Base-by-base conservation (phyloP, 768 basidiomycete genomes). In the Lactifluus hygrophoroides region DNA sequence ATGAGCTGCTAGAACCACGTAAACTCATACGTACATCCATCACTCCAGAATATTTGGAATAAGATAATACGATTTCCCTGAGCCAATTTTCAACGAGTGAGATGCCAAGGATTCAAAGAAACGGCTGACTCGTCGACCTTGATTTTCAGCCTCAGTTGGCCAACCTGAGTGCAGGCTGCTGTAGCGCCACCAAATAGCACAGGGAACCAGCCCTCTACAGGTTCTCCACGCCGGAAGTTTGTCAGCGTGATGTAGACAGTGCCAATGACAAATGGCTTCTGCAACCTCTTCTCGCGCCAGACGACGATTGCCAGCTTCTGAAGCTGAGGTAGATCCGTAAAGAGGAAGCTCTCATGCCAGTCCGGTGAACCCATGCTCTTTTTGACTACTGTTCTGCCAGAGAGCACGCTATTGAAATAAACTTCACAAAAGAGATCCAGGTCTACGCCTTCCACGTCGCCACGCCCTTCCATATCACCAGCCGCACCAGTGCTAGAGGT, bases 151-250 rank as follows among this genome's bases (percentile, higher is more conserved):
- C 84, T 79, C 44, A 93, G 72, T 65, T 93, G 90, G 37, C 91
- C 91, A 6, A 83, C 77, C 66, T 87, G 85, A 44, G 81, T 66
- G 64, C 83, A 79, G 23, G 74, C 74, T 30, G 76, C 72, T 40
- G 75, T 66, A 10, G 76, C 70, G 38, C 77, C 80, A 42, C 73
- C 67, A 43, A 80, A 77, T 52, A 87, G 72, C 3, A 91, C 80
- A 14, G 90, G 86, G 70, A 84, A 93, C 88, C 88, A 94, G 14
- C 91, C 91, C 67, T 94, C 90, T 5, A 89, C 77, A 3, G 73
- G 69, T 64, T 90, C 87, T 17, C 84, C 82, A 25, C 90, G 77
- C 23, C 85, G 80, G 65, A 93, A 88, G 66, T 86, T 88, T 9
- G 72, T 71, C 23, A 93, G 75, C 1, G 83, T 74, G 52, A 94